phyloP scores from a whole-genome alignment of 768 basidiomycete genomes.

The Leccinum uliginosum region DNA sequence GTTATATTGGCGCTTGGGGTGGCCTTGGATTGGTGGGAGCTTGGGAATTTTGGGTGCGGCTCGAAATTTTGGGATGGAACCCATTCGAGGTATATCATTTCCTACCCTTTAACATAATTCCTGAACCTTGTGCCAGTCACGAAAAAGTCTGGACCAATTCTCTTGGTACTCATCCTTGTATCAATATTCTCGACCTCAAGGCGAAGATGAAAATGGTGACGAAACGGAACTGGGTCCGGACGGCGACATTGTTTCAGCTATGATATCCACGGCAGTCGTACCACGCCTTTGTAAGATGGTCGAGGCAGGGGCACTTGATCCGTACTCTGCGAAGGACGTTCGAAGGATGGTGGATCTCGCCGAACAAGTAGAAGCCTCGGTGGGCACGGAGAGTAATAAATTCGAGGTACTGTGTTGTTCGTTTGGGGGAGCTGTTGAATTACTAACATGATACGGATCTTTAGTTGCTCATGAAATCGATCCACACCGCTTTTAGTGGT shows the following conservation, averaged over 20 bases:
- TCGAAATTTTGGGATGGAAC: slow-evolving; percentile 87
- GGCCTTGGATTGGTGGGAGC: slow-evolving; percentile 81
- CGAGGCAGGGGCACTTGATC: slow-evolving; percentile 78
- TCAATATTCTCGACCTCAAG: slow-evolving; percentile 58
- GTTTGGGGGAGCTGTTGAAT: background rate
- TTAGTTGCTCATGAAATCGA: slow-evolving; percentile 57
- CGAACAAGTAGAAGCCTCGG: slow-evolving; percentile 76
- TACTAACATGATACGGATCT: slow-evolving; percentile 11
- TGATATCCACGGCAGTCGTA: slow-evolving; percentile 80
- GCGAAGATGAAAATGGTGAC: slow-evolving; percentile 39
- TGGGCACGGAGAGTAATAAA: slow-evolving; percentile 60
- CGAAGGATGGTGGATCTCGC: slow-evolving; percentile 64
- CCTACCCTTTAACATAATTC: background rate
- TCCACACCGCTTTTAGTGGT: slow-evolving; percentile 47
- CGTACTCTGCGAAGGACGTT: slow-evolving; percentile 66
- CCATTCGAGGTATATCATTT: slow-evolving; percentile 61
- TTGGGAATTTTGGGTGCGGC: slow-evolving; percentile 93
- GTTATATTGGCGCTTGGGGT: slow-evolving; percentile 85
- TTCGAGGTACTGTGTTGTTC: slow-evolving; percentile 46
- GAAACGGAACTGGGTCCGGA: slow-evolving; percentile 70
- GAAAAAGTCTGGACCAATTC: slow-evolving; percentile 71
- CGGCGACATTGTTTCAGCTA: slow-evolving; percentile 82
- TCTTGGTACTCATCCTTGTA: slow-evolving; percentile 79
- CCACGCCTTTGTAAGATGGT: slow-evolving; percentile 71
- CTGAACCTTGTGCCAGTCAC: slow-evolving; percentile 30